Base-by-base conservation (phyloP, 345 rosid genomes). In the Populus davidiana region DNA sequence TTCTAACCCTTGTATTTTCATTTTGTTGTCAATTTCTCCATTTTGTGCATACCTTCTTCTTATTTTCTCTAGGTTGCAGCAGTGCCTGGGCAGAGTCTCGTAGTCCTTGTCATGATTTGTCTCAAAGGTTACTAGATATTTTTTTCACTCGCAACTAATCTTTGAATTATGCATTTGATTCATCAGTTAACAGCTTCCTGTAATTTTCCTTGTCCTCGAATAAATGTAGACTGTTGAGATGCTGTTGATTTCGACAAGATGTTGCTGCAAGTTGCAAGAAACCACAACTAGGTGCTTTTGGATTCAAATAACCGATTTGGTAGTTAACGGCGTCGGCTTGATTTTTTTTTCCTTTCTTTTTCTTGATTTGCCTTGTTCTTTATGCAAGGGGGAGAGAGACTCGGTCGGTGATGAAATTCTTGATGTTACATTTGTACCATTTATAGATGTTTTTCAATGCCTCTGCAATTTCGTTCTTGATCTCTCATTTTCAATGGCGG, bases 11-110 rank as follows among this genome's bases (percentile, higher is more conserved):
- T 75, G 64, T 68, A 50, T 29, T 43, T 25, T 38, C 44, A 41
- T 41, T 41, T 41, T 41, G 36, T 0, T 72, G 49, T 44, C 71
- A 6, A 7, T 79, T 20, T 44, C 38, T 11, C 43, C 43, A 31
- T 59, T 65, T 52, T 44, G 64, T 43, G 7, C 41, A 36, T 54
- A 9, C 69, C 70, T 47, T 71, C 71, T 69, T 18, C 71, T 69
- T 18, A 25, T 59, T 27, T 71, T 75, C 75, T 67, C 74, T 88
- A 88, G 87, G 85, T 83, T 70, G 91, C 77, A 83, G 87, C 80
- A 72, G 78, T 65, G 77, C 73, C 36, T 64, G 77, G 85, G 76
- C 75, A 79, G 82, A 81, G 43, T 80, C 76, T 75, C 83, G 69
- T 70, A 75, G 70, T 75, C 81, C 47, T 52, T 74, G 6, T 69